Conservation (phyloP, 768 basidiomycete genomes). For the Dentipellis fragilis region DNA sequence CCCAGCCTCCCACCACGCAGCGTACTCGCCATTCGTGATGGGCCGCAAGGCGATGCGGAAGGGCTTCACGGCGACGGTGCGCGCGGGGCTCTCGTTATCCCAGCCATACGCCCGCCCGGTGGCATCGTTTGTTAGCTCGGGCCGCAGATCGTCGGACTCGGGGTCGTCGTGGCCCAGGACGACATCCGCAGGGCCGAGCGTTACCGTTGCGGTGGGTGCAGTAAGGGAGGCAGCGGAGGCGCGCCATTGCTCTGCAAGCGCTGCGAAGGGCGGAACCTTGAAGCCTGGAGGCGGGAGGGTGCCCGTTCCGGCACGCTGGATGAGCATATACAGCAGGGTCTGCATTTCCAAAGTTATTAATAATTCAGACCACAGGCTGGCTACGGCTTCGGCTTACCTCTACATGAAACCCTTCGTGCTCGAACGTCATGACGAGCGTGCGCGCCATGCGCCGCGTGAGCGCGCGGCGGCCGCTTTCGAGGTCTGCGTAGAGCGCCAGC, state of each 20-base stretch:
- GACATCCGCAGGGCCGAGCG: slow-evolving; percentile 49
- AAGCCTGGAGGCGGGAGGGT: slow-evolving; percentile 76
- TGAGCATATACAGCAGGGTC: slow-evolving; percentile 90
- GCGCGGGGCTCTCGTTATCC: slow-evolving; percentile 85
- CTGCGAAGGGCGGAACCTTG: slow-evolving; percentile 58
- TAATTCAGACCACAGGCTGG: background rate
- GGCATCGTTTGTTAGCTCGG: slow-evolving; percentile 21
- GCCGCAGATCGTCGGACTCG: slow-evolving; percentile 54
- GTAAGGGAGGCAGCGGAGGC: slow-evolving; percentile 27
- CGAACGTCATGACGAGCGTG: slow-evolving; percentile 82
- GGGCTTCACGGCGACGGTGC: slow-evolving; percentile 44
- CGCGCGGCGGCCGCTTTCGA: slow-evolving; percentile 37
- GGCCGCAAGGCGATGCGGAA: slow-evolving; percentile 83
- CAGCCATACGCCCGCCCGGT: slow-evolving; percentile 72
- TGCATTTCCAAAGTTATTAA: slow-evolving; percentile 15
- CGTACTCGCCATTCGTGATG: slow-evolving; percentile 83
- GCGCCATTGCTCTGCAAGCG: slow-evolving; percentile 36
- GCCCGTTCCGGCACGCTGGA: slow-evolving; percentile 70
- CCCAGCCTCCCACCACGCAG: slow-evolving; percentile 42
- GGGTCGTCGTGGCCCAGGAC: slow-evolving; percentile 74
- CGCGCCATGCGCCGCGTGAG: slow-evolving; percentile 63
- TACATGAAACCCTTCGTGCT: slow-evolving; percentile 83
- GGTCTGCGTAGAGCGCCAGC: slow-evolving; percentile 57
- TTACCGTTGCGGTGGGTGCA: slow-evolving; percentile 29
- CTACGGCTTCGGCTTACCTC: slow-evolving; percentile 36